Percentiles rank a stretch among this genome's conserved stretches.
Conservation (phyloP, 2,329 filamentous ascomycete species). For the Fusarium sambucinum region DNA sequence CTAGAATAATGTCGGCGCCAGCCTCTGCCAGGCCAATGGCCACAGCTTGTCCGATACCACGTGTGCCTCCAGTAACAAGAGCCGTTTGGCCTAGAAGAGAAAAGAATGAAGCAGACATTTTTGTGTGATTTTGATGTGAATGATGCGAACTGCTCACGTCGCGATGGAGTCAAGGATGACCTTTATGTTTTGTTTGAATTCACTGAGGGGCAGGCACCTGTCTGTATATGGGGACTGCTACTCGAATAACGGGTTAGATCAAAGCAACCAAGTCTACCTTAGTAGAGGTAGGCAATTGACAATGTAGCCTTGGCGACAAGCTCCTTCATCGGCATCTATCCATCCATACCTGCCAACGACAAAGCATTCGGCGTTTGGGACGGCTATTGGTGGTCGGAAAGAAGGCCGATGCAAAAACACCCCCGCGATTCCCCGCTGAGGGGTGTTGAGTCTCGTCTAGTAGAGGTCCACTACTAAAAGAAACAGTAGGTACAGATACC, state of each 20-base stretch:
- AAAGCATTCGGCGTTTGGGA: background rate
- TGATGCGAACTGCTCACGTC: background rate
- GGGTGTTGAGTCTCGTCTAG: slow-evolving; percentile 1
- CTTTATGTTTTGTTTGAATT: slow-evolving; percentile 10
- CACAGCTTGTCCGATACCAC: slow-evolving; percentile 69
- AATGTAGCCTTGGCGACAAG: background rate
- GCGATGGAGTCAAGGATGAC: background rate
- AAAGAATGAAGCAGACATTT: slow-evolving; percentile 60
- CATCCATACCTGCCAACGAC: background rate
- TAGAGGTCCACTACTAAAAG: no score
- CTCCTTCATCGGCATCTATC: slow-evolving; percentile 5
- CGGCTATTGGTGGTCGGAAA: slow-evolving; percentile 25
- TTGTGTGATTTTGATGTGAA: background rate
- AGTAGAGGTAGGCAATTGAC: slow-evolving; percentile 7
- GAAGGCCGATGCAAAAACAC: slow-evolving; percentile 26
- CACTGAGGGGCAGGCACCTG: slow-evolving; percentile 25
- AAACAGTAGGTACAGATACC: background rate
- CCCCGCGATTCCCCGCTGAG: slow-evolving; percentile 25
- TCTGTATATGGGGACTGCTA: slow-evolving; percentile 17
- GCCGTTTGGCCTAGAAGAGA: slow-evolving; percentile 69
- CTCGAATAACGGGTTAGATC: background rate
- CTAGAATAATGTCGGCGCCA: slow-evolving; percentile 67
- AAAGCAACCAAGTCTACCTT: background rate
- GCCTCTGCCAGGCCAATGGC: slow-evolving; percentile 70
- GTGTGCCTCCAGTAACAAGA: slow-evolving; percentile 68